These are phyloP conservation scores for Echites panduratus DNA, from an alignment of 257 asterid species.

Conservation along the genomic window DNA sequence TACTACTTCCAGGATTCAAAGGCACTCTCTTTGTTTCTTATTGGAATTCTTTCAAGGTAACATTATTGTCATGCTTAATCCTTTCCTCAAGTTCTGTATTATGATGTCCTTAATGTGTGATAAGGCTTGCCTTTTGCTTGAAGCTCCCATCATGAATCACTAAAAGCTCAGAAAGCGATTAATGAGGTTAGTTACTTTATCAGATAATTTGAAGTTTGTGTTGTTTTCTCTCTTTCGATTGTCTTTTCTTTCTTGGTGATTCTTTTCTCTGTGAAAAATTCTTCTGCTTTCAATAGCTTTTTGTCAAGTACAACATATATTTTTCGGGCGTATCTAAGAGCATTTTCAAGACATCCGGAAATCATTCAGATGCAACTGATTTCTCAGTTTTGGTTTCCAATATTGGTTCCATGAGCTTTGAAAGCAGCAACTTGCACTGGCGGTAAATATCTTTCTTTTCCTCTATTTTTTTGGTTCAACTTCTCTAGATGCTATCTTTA, in stretches of 20 bases:
- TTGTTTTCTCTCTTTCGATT: constrained; percentile 3
- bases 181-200: constrained; percentile 65
- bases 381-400: constrained; percentile 78
- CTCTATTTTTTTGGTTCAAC: neutral
- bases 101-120: constrained; percentile 1
- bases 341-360: constrained; percentile 39
- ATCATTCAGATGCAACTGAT: constrained; percentile 53
- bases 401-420: constrained; percentile 81
- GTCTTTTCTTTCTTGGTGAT: neutral
- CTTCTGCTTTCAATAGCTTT: constrained; percentile 51
- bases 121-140: constrained; percentile 22
- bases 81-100: constrained; percentile 13
- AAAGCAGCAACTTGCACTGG: constrained; percentile 87
- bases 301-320: constrained; percentile 85
- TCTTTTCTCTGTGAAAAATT: constrained; percentile 12
- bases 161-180: constrained; percentile 95
- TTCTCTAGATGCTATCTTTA: neutral
- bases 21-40: constrained; percentile 86
- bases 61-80: constrained; percentile 16
- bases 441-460: constrained; percentile 41
- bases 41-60: constrained; percentile 88
- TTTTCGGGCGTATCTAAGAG: constrained; percentile 87
- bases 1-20: constrained; percentile 61
- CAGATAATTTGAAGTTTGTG: constrained; percentile 5
- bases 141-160: constrained; percentile 95